Conservation (phyloP, 441 rosid species). For the Euphorbia corollata region DNA sequence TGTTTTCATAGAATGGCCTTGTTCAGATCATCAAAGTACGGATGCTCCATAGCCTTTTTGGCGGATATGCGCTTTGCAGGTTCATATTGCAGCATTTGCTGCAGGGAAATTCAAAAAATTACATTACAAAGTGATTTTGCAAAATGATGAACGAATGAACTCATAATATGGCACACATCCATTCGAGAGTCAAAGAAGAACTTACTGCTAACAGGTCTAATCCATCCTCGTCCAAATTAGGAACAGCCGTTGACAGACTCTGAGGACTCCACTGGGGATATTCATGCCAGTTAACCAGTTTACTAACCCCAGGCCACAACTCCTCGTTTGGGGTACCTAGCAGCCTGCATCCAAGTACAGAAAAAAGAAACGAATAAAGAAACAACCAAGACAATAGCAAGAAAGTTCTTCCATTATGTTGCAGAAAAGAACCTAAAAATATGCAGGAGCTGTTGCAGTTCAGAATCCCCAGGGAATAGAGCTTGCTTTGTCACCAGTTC, state of each 20-base stretch:
- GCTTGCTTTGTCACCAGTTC: constrained; percentile 86
- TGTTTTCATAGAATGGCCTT: constrained; percentile 24
- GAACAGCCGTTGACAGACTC: constrained; percentile 52
- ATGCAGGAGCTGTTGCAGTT: constrained; percentile 91
- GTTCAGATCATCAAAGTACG: constrained; percentile 71
- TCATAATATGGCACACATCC: too few relatives aligned
- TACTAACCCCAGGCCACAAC: constrained; percentile 92
- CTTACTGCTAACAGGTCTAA: constrained; percentile 68
- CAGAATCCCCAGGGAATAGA: constrained; percentile 93
- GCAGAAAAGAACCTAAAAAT: constrained; percentile 54
- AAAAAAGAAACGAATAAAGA: background rate
- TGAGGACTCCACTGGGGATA: constrained; percentile 91
- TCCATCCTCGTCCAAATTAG: constrained; percentile 57
- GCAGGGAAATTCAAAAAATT: constrained; percentile 20
- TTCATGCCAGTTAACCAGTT: constrained; percentile 89
- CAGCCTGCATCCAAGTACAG: constrained; percentile 39
- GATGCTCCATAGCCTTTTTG: constrained; percentile 94
- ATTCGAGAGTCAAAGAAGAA: background rate
- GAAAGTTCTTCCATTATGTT: background rate
- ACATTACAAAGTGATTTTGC: background rate
- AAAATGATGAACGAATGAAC: too few relatives aligned
- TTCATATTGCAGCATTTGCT: constrained; percentile 92
- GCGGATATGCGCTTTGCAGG: constrained; percentile 91
- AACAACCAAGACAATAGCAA: background rate
- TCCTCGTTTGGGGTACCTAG: constrained; percentile 86